phyloP scores from a whole-genome alignment of 2,329 filamentous ascomycete species.

The Colletotrichum sp. region DNA sequence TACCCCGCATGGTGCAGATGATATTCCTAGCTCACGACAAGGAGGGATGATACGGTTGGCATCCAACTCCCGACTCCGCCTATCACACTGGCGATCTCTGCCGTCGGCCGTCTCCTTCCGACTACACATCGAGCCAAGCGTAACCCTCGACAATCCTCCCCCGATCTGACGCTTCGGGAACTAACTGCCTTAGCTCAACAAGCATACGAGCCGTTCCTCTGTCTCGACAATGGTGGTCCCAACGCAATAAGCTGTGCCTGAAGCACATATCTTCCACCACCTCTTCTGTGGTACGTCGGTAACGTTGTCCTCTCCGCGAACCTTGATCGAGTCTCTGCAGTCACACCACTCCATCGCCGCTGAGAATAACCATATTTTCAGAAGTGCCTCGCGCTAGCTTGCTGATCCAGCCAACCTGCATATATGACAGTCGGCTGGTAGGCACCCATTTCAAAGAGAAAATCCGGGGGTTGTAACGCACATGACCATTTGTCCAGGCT shows the following conservation, averaged over 20 bases:
- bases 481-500: not conserved
- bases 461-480: conserved; percentile 7
- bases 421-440: not conserved
- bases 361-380: not conserved
- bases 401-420: not conserved
- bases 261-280: not conserved
- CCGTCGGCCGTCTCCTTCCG: conserved; percentile 18
- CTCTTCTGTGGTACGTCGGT: conserved; percentile 1
- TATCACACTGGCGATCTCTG: conserved; percentile 8
- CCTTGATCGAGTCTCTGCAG: not conserved
- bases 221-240: not conserved
- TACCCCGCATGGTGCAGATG: conserved; percentile 5
- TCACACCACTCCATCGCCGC: not conserved
- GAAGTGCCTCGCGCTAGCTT: not conserved
- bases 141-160: not conserved
- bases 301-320: not conserved
- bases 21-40: not conserved
- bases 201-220: not conserved
- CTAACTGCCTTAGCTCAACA: conserved; percentile 1
- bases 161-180: conserved; percentile 6
- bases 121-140: conserved; percentile 17
- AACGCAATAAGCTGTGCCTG: not conserved
- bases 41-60: not conserved
- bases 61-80: conserved; percentile 5
- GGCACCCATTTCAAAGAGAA: not conserved